Conservation (phyloP, 2,329 filamentous ascomycete genomes). For the Pestalotiopsis sp. region DNA sequence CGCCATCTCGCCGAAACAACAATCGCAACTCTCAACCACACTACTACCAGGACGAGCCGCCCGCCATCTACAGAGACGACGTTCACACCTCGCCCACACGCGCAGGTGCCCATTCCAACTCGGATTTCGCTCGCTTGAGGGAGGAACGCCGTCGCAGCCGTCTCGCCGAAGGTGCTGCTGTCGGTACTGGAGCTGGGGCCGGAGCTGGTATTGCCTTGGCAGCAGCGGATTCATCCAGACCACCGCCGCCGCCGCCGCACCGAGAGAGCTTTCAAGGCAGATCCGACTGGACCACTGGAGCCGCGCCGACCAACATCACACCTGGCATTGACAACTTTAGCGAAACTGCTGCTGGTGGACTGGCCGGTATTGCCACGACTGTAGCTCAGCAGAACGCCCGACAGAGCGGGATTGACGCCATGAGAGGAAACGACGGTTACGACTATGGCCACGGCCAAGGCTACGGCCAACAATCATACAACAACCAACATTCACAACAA, state of each 20-base stretch:
- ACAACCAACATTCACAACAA: neutral
- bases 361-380: conserved; percentile 68
- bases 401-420: conserved; percentile 66
- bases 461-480: neutral
- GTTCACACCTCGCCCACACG: conserved; percentile 20
- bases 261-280: conserved; percentile 19
- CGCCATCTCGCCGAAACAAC: conserved; percentile 13
- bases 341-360: conserved; percentile 63
- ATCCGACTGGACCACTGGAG: conserved; percentile 24
- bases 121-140: conserved; percentile 36
- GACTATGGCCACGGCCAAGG: conserved; percentile 21
- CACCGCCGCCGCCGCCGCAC: conserved; percentile 31
- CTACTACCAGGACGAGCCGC: conserved; percentile 26
- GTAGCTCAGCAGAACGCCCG: conserved; percentile 67
- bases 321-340: conserved; percentile 71
- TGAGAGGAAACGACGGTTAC: conserved; percentile 40
- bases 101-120: conserved; percentile 38
- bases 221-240: conserved; percentile 22
- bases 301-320: conserved; percentile 48
- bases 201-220: conserved; percentile 24
- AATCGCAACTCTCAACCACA: conserved; percentile 15
- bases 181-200: conserved; percentile 23
- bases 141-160: conserved; percentile 36
- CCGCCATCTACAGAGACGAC: conserved; percentile 21
- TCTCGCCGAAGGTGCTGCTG: conserved; percentile 20